Percentiles rank a stretch among this genome's conserved stretches.
These are phyloP conservation scores for Cryphonectria japonica DNA, from an alignment of 2,329 filamentous ascomycete species.

Conservation along the genomic window DNA sequence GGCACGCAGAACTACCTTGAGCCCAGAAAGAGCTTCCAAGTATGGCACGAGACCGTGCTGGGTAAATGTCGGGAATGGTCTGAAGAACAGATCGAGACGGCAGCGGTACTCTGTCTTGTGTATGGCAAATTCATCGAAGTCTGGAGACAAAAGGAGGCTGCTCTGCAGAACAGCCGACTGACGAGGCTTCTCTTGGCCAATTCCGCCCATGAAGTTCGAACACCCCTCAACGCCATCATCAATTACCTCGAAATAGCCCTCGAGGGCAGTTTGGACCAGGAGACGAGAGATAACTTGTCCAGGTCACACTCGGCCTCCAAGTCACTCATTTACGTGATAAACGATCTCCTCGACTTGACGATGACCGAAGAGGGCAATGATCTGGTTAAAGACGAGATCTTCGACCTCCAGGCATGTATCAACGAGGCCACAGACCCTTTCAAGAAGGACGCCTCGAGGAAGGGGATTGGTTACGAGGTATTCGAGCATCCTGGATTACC, in stretches of 20 bases:
- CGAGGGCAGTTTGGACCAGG: constrained; percentile 76
- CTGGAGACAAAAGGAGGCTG: constrained; percentile 88
- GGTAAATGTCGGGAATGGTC: constrained; percentile 87
- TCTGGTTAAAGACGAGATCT: constrained; percentile 78
- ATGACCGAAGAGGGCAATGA: constrained; percentile 83
- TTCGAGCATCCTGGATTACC: constrained; percentile 71
- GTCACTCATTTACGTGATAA: constrained; percentile 91
- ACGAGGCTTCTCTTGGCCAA: constrained; percentile 81
- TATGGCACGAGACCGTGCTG: constrained; percentile 79
- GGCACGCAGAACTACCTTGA: constrained; percentile 76
- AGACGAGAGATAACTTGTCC: constrained; percentile 82
- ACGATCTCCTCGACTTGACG: constrained; percentile 85
- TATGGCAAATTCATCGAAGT: constrained; percentile 92
- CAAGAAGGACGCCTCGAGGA: constrained; percentile 72
- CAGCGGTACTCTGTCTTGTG: constrained; percentile 82
- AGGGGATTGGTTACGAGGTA: constrained; percentile 72
- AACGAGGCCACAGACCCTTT: constrained; percentile 80
- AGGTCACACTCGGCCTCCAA: constrained; percentile 91
- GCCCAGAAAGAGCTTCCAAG: constrained; percentile 77
- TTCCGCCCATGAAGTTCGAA: constrained; percentile 89
- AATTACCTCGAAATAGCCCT: constrained; percentile 92
- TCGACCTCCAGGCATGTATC: constrained; percentile 73
- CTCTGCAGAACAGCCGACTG: constrained; percentile 78
- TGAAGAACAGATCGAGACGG: constrained; percentile 86
- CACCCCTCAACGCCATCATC: constrained; percentile 89